Percentiles rank a stretch among this genome's conserved stretches.
phyloP scores from a whole-genome alignment of 2,329 filamentous ascomycete species.

The Cordyceps farinosa region DNA sequence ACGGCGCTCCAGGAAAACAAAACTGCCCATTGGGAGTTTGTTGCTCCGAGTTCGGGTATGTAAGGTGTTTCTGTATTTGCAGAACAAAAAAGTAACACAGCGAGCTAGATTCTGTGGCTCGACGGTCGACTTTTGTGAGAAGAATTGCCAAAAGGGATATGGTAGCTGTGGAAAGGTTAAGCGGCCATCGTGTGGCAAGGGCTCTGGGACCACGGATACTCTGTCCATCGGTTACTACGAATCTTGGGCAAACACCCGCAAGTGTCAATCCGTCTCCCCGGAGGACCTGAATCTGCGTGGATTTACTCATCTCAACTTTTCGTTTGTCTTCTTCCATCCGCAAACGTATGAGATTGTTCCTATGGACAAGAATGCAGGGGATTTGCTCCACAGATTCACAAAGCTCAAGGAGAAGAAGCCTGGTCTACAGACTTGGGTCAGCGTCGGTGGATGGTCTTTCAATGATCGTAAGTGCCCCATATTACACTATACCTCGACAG shows the following conservation, averaged over 20 bases:
- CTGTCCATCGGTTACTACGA: slow-evolving; percentile 34
- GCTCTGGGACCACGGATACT: slow-evolving; percentile 7
- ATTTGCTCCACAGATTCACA: not conserved
- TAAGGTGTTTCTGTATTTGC: no score
- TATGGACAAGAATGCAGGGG: not conserved
- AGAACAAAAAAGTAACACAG: no score
- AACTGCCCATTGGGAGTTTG: slow-evolving; percentile 31
- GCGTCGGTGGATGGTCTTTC: no score
- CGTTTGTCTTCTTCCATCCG: slow-evolving; percentile 33
- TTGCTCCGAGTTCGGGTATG: slow-evolving; percentile 21
- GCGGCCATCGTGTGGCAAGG: not conserved
- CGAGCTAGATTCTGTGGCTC: no score
- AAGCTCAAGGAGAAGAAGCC: not conserved
- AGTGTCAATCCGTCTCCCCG: slow-evolving; percentile 20
- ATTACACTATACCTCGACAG: slow-evolving; percentile 23
- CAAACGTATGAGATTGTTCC: not conserved
- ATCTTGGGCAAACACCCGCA: slow-evolving; percentile 17
- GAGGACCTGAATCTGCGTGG: slow-evolving; percentile 22
- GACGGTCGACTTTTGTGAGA: no score
- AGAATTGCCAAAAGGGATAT: not conserved
- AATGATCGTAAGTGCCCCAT: no score
- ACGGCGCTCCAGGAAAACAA: slow-evolving; percentile 21
- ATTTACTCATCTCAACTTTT: slow-evolving; percentile 31
- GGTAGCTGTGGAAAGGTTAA: not conserved
- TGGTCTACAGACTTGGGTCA: not conserved